Conservation (phyloP, 2,329 filamentous ascomycete species). For the Fusarium transvaalense region DNA sequence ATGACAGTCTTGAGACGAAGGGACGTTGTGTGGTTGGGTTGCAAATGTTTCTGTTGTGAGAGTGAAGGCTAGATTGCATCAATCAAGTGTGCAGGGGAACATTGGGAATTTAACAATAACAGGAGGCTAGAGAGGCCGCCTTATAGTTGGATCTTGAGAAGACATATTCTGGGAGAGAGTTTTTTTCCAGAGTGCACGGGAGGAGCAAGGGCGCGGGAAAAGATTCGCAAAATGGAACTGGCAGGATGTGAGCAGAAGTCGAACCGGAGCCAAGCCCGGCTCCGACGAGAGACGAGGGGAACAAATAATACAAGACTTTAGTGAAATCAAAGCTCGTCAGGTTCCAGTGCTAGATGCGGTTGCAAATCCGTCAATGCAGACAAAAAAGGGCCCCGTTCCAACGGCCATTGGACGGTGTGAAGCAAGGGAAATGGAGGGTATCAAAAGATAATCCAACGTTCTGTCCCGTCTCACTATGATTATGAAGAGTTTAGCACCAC, state of each 20-base stretch:
- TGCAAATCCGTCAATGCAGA: conserved; percentile 40
- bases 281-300: conserved; percentile 49
- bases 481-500: conserved; percentile 40
- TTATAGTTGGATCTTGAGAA: conserved; percentile 38
- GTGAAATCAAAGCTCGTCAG: conserved; percentile 38
- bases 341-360: conserved; percentile 38
- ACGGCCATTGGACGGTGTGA: conserved; percentile 35
- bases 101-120: conserved; percentile 33
- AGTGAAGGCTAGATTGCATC: conserved; percentile 3
- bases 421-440: conserved; percentile 44
- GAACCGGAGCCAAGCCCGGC: conserved; percentile 50
- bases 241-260: conserved; percentile 48
- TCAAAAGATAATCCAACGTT: conserved; percentile 37
- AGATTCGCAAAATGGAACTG: conserved; percentile 49
- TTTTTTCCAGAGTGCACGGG: conserved; percentile 43
- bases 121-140: conserved; percentile 40
- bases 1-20: conserved; percentile 32
- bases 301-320: conserved; percentile 45
- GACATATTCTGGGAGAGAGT: conserved; percentile 44
- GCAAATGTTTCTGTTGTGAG: conserved; percentile 3
- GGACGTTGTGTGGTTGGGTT: conserved; percentile 23
- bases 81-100: conserved; percentile 26
- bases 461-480: conserved; percentile 29
- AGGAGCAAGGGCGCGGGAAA: conserved; percentile 46
- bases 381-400: conserved; percentile 25